These are phyloP conservation scores for Leishmania gerbilli DNA, from an alignment of 208 protist genomes.

Conservation along the genomic window DNA sequence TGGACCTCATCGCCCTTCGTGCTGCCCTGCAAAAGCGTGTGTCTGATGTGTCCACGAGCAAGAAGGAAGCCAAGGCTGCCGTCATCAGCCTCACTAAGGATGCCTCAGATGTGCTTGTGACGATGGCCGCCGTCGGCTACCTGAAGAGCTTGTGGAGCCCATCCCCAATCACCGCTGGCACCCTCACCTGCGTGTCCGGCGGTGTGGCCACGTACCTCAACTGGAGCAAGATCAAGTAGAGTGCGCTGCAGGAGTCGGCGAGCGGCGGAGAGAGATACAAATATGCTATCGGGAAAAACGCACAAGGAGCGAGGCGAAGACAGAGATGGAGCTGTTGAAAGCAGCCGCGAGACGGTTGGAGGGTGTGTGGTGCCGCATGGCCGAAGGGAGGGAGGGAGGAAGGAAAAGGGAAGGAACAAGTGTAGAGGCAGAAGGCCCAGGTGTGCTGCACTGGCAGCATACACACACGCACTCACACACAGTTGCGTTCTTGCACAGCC, in stretches of 20 bases:
- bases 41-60: slow-evolving; percentile 50
- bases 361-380: not conserved
- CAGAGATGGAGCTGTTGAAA: not conserved
- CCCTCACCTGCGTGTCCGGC: slow-evolving; percentile 84
- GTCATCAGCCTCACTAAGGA: slow-evolving; percentile 83
- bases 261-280: not conserved
- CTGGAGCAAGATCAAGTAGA: slow-evolving; percentile 89
- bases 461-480: not conserved
- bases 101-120: slow-evolving; percentile 76
- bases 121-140: slow-evolving; percentile 88
- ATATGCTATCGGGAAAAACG: not conserved
- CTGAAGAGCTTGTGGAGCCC: slow-evolving; percentile 75
- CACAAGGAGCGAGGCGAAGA: not conserved
- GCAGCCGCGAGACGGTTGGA: not conserved
- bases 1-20: slow-evolving; percentile 79
- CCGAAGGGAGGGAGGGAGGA: not conserved
- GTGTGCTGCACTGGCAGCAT: not conserved
- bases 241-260: not conserved
- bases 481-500: not conserved
- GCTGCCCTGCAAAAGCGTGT: slow-evolving; percentile 59
- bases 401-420: not conserved
- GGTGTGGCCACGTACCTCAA: slow-evolving; percentile 89
- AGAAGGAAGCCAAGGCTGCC: slow-evolving; percentile 80
- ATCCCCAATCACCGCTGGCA: slow-evolving; percentile 55
- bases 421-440: not conserved